These are phyloP conservation scores for Thermomyces lanuginosus DNA, from an alignment of 2,329 filamentous ascomycete species.

Conservation along the genomic window DNA sequence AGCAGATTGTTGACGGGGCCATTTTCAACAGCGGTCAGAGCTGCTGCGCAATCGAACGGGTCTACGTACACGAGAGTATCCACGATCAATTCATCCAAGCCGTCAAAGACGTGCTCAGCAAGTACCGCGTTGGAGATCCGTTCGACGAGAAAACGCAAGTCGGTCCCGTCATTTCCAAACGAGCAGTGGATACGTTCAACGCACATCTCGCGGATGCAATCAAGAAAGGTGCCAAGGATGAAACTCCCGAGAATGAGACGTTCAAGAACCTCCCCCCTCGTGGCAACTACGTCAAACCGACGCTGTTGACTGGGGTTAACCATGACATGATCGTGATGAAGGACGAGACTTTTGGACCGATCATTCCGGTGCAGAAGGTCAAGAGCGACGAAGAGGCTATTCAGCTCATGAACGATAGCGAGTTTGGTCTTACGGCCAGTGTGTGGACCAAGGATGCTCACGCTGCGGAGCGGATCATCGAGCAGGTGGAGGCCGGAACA, in stretches of 20 bases:
- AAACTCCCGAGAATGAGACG: slow-evolving; percentile 64
- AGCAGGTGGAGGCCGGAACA: slow-evolving; percentile 77
- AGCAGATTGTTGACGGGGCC: slow-evolving; percentile 88
- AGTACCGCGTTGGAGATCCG: slow-evolving; percentile 80
- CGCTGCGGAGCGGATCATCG: slow-evolving; percentile 58
- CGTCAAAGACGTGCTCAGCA: slow-evolving; percentile 60
- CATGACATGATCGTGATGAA: slow-evolving; percentile 81
- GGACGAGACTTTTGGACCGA: slow-evolving; percentile 87
- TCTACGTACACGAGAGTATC: slow-evolving; percentile 76
- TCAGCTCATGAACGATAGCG: slow-evolving; percentile 78
- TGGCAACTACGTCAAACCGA: slow-evolving; percentile 81
- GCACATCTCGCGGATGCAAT: slow-evolving; percentile 70
- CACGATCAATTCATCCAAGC: slow-evolving; percentile 69
- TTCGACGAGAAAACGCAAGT: slow-evolving; percentile 62
- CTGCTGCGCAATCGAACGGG: slow-evolving; percentile 80
- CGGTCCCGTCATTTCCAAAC: slow-evolving; percentile 73
- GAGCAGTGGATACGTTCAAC: slow-evolving; percentile 58
- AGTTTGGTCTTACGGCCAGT: slow-evolving; percentile 88
- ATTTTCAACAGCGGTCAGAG: slow-evolving; percentile 98
- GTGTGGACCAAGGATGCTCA: slow-evolving; percentile 85
- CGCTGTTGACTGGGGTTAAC: slow-evolving; percentile 59
- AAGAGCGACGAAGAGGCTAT: slow-evolving; percentile 66
- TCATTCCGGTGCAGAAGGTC: slow-evolving; percentile 82
- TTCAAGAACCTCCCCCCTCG: slow-evolving; percentile 57
- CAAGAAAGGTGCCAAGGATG: slow-evolving; percentile 65